Evolutionary conservation across 495 filamentous ascomycete species (phyloP).

Genomic region (Tuber umbilicatum): DNA sequence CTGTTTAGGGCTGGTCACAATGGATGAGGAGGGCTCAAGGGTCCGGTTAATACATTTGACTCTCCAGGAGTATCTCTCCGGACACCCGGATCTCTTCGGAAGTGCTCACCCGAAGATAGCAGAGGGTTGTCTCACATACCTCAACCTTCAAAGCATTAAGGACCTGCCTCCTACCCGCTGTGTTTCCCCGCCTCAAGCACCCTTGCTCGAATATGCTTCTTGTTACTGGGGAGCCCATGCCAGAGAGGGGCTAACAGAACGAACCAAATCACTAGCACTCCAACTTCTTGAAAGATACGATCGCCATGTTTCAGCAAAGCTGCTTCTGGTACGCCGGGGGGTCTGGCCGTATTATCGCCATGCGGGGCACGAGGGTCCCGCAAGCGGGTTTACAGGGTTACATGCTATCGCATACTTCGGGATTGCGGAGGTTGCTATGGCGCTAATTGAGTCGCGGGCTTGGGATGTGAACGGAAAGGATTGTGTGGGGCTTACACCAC

Average conservation of each 20-base stretch:
- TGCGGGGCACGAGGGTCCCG: too few relatives aligned
- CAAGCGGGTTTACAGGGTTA: background rate
- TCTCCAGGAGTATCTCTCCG: background rate
- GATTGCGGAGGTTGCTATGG: background rate
- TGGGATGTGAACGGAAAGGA: background rate
- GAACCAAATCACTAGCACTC: background rate
- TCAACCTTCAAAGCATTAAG: background rate
- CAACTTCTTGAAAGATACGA: background rate
- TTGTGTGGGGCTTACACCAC: background rate
- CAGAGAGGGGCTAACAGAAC: background rate
- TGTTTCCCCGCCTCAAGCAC: rapidly evolving
- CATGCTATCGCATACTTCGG: background rate
- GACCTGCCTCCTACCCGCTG: background rate
- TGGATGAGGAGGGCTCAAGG: background rate
- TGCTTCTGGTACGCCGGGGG: background rate
- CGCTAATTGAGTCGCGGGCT: background rate
- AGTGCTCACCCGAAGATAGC: background rate
- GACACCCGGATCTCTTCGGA: background rate
- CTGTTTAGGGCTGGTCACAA: background rate
- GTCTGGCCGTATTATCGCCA: too few relatives aligned
- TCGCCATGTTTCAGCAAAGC: background rate
- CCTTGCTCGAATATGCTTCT: background rate
- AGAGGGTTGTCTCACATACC: background rate
- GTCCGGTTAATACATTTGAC: background rate
- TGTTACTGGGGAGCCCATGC: background rate